Base-by-base conservation (phyloP, 768 basidiomycete genomes). In the Mycena rebaudengoi region DNA sequence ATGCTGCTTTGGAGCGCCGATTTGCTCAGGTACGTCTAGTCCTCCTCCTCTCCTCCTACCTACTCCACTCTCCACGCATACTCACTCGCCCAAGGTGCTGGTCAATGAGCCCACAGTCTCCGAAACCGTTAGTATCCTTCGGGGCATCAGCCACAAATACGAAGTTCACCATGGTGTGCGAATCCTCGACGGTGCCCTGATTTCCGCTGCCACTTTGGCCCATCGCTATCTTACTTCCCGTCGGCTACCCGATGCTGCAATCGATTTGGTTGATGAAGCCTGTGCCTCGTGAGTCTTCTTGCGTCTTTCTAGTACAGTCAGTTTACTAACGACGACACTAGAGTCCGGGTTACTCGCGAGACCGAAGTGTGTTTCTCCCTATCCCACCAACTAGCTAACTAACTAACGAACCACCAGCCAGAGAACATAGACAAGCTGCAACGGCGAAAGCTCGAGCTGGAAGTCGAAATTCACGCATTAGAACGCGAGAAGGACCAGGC, bases 1-100 rank as follows among this genome's bases (percentile, higher is more conserved):
- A 97, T 70, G 89, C 92, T 30, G 95, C 95, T 7, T 83, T 97
- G 54, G 95, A 96, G 71, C 87, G 96, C 65, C 86, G 96, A 67
- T 96, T 97, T 75, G 94, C 96, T 3, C 95, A 98, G 75, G 95
- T n/a, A n/a, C n/a, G n/a, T n/a, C n/a, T n/a, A n/a, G n/a, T n/a
- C n/a, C n/a, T n/a, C n/a, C n/a, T n/a, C n/a, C n/a, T n/a, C n/a
- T n/a, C n/a, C n/a, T n/a, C n/a, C n/a, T n/a, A n/a, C n/a, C n/a
- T n/a, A n/a, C n/a, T n/a, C n/a, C n/a, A n/a, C n/a, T n/a, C n/a
- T n/a, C n/a, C n/a, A n/a, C n/a, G n/a, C n/a, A n/a, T n/a, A n/a
- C n/a, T n/a, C n/a, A n/a, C n/a, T n/a, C n/a, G n/a, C n/a, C n/a
- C n/a, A n/a, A n/a, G n/a, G n/a, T 99, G 40, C 73, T 96, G 26